Percentiles rank a stretch among this genome's conserved stretches.
Evolutionary conservation across 1,139 yeast species (phyloP).

Genomic region (Sugiyamaella sp.): DNA sequence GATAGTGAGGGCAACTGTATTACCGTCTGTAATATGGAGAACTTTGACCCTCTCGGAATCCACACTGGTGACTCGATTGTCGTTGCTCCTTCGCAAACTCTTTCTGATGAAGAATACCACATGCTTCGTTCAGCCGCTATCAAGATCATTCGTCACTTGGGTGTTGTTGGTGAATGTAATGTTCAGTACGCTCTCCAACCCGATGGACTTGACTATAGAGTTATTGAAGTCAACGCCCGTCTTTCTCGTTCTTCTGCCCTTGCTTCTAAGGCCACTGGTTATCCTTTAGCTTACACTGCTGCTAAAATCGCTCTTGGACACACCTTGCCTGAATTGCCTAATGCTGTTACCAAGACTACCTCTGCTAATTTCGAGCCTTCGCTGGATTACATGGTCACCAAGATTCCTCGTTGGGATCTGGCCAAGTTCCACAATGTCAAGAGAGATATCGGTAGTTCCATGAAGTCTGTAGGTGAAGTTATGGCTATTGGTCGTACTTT

Average conservation of each 20-base stretch:
- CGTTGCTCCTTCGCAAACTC: conserved; percentile 97
- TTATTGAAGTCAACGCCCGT: conserved; percentile 97
- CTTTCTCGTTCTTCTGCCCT: conserved; percentile 96
- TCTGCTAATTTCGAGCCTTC: conserved; percentile 97
- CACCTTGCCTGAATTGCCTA: conserved; percentile 92
- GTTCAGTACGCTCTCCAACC: conserved; percentile 97
- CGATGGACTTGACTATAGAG: conserved; percentile 92
- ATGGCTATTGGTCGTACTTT: conserved; percentile 98
- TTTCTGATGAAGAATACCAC: conserved; percentile 95
- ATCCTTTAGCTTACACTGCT: conserved; percentile 97
- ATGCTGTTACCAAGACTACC: conserved; percentile 95
- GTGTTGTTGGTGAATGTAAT: conserved; percentile 99
- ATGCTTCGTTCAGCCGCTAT: conserved; percentile 98
- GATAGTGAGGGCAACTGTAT: conserved; percentile 96
- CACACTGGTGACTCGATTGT: conserved; percentile 99
- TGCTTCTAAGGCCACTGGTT: conserved; percentile 98
- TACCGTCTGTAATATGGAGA: conserved; percentile 99
- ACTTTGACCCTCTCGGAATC: conserved; percentile 96
- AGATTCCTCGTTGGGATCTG: conserved; percentile 98
- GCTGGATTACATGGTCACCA: conserved; percentile 92
- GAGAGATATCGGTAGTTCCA: conserved; percentile 89
- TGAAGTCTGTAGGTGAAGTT: conserved; percentile 99
- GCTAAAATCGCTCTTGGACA: conserved; percentile 95
- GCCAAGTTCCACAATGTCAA: conserved; percentile 93
- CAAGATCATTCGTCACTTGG: conserved; percentile 94